Evolutionary conservation across 176 grass and related monocot species (phyloP).

Genomic region (Alloteropsis semialata): DNA sequence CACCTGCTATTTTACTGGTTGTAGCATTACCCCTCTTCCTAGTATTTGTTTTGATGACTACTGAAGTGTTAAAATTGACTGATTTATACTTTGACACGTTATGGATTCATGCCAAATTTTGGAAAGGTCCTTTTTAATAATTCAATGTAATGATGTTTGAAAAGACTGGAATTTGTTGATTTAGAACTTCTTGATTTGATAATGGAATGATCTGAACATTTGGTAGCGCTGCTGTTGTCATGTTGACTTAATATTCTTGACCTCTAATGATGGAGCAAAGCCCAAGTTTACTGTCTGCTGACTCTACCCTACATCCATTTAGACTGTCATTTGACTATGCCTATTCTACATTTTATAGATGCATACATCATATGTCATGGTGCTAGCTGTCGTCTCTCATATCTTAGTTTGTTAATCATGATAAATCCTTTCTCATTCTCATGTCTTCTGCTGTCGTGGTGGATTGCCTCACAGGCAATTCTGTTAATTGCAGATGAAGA

Average conservation of each 20-base stretch:
- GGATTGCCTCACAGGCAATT: constrained; percentile 71
- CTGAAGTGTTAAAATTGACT: not conserved
- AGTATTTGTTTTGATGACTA: constrained; percentile 17
- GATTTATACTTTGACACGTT: constrained; percentile 3
- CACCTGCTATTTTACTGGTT: not conserved
- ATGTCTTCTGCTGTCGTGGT: constrained; percentile 27
- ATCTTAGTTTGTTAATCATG: constrained; percentile 22
- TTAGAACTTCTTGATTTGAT: constrained; percentile 15
- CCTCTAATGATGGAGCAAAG: not conserved
- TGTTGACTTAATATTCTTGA: not conserved
- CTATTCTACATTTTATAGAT: not conserved
- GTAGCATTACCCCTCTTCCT: constrained; percentile 18
- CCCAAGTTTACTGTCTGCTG: not conserved
- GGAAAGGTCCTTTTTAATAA: not conserved
- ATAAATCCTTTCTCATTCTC: constrained; percentile 16
- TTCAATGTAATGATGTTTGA: not conserved
- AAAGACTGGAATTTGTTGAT: not conserved
- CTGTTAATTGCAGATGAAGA: constrained; percentile 96
- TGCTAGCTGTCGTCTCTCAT: constrained; percentile 22
- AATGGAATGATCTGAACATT: constrained; percentile 1
- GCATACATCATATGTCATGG: not conserved
- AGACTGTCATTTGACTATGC: constrained; percentile 9
- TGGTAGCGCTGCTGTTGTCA: constrained; percentile 6
- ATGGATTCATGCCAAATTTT: not conserved
- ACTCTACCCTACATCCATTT: not conserved